Evolutionary conservation across 495 filamentous ascomycete genomes (phyloP), one percentile per base, ranked within the genome.

Genomic region (Penicillium longicatenatum): DNA sequence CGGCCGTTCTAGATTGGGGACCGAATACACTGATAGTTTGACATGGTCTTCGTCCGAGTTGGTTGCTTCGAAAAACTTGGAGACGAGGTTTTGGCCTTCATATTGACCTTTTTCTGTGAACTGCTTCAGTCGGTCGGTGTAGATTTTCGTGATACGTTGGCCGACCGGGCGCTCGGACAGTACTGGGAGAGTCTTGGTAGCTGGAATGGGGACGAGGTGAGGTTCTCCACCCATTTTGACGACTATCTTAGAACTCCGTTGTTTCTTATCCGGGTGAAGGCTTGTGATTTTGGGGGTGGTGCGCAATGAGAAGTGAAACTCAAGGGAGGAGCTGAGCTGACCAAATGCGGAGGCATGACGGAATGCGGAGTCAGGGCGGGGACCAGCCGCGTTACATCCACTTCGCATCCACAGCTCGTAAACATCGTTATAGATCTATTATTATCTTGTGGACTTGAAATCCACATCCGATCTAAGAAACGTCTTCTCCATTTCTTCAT

Each of bases 61-160:
- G 37, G 85, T 80, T 24, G 81, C 90, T 73, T 97, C 89, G 64
- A 85, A 82, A 71, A 92, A 82, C 76, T 91, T 93, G 75, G 86
- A 82, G 39, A 85, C 76, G n/a, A 97, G 81, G 58, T 91, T 93
- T 57, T 89, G 81, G 21, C 82, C 76, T 57, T 85, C 80, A 79
- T 93, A 98, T 72, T 97, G 92, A 53, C 94, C 94, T 14, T 70
- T 73, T 20, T 80, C 77, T 44, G 88, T 91, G 77, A 98, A 96
- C 68, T 90, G 85, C 20, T 76, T 79, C 62, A 98, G 84, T 39
- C 94, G 86, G 63, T 92, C 88, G 59, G 85, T 89, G 80, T 96
- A 97, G 71, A 97, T 92, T 67, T 82, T 81, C 63, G 85, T 82
- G 65, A 97, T 97, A 66, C 91, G 87, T 75, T 95, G 89, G 58